phyloP scores from a whole-genome alignment of 352 stramenopile species.

The Discostella stelligera region DNA sequence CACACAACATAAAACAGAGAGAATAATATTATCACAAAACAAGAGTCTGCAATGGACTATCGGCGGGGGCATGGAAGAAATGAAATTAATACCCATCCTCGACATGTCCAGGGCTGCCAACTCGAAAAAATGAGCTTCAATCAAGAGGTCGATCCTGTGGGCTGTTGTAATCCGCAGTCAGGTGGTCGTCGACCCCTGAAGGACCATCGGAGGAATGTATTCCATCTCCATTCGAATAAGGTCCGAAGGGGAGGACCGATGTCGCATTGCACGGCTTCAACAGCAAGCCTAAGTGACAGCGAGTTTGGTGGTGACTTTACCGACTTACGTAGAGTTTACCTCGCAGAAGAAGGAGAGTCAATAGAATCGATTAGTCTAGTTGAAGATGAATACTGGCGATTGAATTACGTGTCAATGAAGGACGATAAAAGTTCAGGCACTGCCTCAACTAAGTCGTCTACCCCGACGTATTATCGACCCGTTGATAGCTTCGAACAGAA shows the following conservation, averaged over 20 bases:
- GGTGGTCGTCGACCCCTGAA: background rate
- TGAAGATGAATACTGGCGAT: background rate
- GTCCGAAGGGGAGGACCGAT: background rate
- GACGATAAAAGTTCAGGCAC: slow-evolving; percentile 1
- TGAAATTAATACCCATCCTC: background rate
- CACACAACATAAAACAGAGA: too few relatives aligned
- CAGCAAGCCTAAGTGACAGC: background rate
- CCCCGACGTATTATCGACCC: slow-evolving; percentile 9
- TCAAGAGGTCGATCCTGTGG: background rate
- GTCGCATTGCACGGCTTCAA: background rate
- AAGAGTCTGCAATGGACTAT: background rate
- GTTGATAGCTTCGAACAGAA: background rate
- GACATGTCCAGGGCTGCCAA: background rate
- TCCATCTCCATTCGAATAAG: background rate
- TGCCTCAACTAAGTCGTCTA: background rate
- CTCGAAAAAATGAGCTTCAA: background rate
- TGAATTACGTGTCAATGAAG: slow-evolving; percentile 5
- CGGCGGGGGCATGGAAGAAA: background rate
- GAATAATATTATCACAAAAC: too few relatives aligned
- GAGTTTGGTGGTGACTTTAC: background rate
- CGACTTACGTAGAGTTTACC: background rate
- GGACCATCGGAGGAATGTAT: background rate
- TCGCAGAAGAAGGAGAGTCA: background rate
- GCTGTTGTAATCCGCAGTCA: background rate
- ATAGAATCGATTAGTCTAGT: background rate